These are phyloP conservation scores for Aphanoascus verrucosus DNA, from an alignment of 2,329 filamentous ascomycete genomes.

Conservation along the genomic window DNA sequence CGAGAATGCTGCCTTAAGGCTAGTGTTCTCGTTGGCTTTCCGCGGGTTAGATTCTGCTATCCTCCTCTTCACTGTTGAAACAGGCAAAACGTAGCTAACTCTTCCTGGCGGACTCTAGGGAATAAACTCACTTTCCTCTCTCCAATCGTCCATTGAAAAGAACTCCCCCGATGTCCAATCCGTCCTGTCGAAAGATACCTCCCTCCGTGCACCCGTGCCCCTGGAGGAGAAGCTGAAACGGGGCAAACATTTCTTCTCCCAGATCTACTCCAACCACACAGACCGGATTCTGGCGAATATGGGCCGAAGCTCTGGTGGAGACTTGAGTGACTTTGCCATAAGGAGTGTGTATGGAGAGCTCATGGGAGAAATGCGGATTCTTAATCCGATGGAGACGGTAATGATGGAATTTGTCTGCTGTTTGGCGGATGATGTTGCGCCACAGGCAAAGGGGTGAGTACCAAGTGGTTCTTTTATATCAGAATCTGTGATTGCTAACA, in stretches of 20 bases:
- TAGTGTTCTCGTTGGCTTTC: slow-evolving; percentile 24
- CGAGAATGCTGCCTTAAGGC: slow-evolving; percentile 22
- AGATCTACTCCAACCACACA: slow-evolving; percentile 23
- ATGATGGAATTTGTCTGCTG: slow-evolving; percentile 25
- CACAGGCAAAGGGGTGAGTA: slow-evolving; percentile 24
- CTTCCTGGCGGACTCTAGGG: slow-evolving; percentile 12
- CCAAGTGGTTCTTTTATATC: not conserved
- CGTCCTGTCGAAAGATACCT: slow-evolving; percentile 15
- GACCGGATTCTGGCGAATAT: slow-evolving; percentile 20
- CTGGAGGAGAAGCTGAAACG: slow-evolving; percentile 18
- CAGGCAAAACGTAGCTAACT: not conserved
- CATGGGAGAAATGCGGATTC: slow-evolving; percentile 20
- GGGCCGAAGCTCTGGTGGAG: slow-evolving; percentile 20
- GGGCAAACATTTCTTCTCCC: slow-evolving; percentile 21
- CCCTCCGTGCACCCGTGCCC: slow-evolving; percentile 16
- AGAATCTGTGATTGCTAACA: not conserved
- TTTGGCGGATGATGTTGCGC: slow-evolving; percentile 21
- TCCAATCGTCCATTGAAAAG: slow-evolving; percentile 18
- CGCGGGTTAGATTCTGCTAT: slow-evolving; percentile 17
- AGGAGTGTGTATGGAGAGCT: slow-evolving; percentile 24
- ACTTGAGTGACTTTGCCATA: slow-evolving; percentile 22
- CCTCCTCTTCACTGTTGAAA: not conserved
- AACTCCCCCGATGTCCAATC: slow-evolving; percentile 15
- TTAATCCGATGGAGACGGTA: slow-evolving; percentile 21
- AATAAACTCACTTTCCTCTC: slow-evolving; percentile 21